phyloP scores from a whole-genome alignment of 2,329 filamentous ascomycete species.

The Penicillium paneum region DNA sequence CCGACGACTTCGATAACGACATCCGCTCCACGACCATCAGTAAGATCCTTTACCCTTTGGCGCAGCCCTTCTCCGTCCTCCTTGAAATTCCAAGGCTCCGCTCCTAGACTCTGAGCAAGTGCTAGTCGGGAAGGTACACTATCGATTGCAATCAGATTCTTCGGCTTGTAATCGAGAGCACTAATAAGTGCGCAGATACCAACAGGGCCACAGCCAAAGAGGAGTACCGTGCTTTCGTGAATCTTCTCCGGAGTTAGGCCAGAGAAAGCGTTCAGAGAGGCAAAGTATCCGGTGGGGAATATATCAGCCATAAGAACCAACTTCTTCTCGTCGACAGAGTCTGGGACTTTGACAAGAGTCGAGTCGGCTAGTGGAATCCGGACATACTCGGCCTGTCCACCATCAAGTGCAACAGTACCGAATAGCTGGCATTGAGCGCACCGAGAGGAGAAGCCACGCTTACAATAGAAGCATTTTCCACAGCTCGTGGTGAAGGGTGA shows the following conservation, averaged over 20 bases:
- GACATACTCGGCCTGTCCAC: slow-evolving; percentile 76
- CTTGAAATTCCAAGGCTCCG: slow-evolving; percentile 75
- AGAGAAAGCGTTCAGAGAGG: slow-evolving; percentile 69
- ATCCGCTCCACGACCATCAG: slow-evolving; percentile 76
- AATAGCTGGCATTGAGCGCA: slow-evolving; percentile 68
- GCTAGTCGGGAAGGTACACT: slow-evolving; percentile 69
- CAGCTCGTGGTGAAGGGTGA: slow-evolving; percentile 78
- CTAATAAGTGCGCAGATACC: slow-evolving; percentile 79
- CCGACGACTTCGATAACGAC: slow-evolving; percentile 77
- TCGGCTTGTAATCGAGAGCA: slow-evolving; percentile 67
- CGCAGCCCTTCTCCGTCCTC: slow-evolving; percentile 60
- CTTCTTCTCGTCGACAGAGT: slow-evolving; percentile 66
- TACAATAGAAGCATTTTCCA: slow-evolving; percentile 78
- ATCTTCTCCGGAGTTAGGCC: slow-evolving; percentile 52
- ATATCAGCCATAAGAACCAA: slow-evolving; percentile 88
- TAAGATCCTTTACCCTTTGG: slow-evolving; percentile 62
- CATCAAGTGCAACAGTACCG: slow-evolving; percentile 66
- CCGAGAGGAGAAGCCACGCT: slow-evolving; percentile 67
- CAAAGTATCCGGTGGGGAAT: slow-evolving; percentile 78
- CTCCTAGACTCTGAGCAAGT: slow-evolving; percentile 68
- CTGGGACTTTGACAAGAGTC: slow-evolving; percentile 68
- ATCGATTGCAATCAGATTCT: slow-evolving; percentile 73
- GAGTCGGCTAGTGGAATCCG: slow-evolving; percentile 75
- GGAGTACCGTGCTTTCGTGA: slow-evolving; percentile 51
- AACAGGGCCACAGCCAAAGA: slow-evolving; percentile 79